Evolutionary conservation across 331 rosid genomes (phyloP).

Genomic region (Acacia pycnantha): DNA sequence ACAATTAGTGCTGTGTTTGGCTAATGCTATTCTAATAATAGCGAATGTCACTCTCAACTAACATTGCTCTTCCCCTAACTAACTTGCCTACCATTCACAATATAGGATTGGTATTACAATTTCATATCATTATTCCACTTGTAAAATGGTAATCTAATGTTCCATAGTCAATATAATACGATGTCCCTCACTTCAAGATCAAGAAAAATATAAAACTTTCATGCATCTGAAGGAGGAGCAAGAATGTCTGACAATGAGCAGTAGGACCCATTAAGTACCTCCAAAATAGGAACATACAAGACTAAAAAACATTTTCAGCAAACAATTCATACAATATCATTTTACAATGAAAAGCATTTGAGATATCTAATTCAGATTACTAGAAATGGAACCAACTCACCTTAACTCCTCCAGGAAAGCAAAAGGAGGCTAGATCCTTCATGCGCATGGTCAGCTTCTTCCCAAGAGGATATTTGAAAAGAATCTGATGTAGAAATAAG

Average conservation of each 20-base stretch:
- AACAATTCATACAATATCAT: conserved; percentile 11
- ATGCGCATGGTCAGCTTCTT: conserved; percentile 60
- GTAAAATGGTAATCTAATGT: not conserved
- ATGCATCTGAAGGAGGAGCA: not conserved
- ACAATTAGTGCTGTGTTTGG: too few species aligned
- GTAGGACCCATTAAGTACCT: conserved; percentile 1
- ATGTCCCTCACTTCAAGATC: conserved; percentile 6
- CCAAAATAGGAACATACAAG: conserved; percentile 11
- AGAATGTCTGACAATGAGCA: conserved; percentile 2
- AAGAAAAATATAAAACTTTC: conserved; percentile 6
- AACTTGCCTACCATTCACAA: too few species aligned
- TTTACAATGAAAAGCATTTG: not conserved
- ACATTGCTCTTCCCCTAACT: too few species aligned
- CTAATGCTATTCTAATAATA: too few species aligned
- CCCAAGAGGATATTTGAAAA: conserved; percentile 89
- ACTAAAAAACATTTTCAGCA: not conserved
- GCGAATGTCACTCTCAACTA: too few species aligned
- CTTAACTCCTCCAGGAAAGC: conserved; percentile 90
- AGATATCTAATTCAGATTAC: not conserved
- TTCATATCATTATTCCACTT: not conserved
- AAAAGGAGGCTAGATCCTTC: conserved; percentile 83
- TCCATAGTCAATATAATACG: not conserved
- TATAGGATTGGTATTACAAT: too few species aligned
- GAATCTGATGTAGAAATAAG: conserved; percentile 49
- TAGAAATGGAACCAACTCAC: conserved; percentile 39